Conservation (phyloP, 176 grass and related monocot genomes). For the Carex scoparia region DNA sequence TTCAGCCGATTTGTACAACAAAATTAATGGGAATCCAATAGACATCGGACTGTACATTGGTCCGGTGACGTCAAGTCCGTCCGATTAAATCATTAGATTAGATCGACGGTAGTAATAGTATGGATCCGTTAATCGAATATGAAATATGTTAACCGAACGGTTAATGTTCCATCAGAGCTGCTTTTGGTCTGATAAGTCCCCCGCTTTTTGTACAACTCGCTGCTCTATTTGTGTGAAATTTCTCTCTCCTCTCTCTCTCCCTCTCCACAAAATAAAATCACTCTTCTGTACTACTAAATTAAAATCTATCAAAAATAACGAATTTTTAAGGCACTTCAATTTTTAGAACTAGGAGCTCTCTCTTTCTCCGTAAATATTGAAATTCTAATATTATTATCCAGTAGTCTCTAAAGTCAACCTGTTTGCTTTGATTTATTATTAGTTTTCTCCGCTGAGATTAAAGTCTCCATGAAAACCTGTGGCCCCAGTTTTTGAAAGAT, state of each 20-base stretch:
- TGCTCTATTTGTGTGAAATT: not conserved
- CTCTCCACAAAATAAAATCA: not conserved
- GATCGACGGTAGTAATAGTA: not conserved
- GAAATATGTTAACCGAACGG: not conserved
- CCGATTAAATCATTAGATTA: not conserved
- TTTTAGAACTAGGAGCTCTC: not conserved
- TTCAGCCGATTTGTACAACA: not conserved
- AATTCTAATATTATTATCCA: not conserved
- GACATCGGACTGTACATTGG: not conserved
- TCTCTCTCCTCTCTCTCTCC: not conserved
- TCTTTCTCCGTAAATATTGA: not conserved
- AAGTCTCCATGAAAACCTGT: not conserved
- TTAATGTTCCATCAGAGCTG: not conserved
- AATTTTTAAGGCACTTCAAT: not conserved
- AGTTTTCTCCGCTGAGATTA: not conserved
- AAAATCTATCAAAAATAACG: not conserved
- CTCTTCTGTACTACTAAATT: not conserved
- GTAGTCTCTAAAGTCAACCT: not conserved
- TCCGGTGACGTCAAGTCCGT: not conserved
- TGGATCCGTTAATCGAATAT: not conserved
- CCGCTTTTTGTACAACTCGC: not conserved
- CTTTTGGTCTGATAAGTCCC: not conserved
- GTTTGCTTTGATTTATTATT: not conserved
- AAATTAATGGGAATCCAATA: not conserved
- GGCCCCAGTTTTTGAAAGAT: slow-evolving; percentile 13